Percentiles rank a stretch among this genome's conserved stretches.
phyloP scores from a whole-genome alignment of 2,329 filamentous ascomycete genomes.

The Monosporascus cannonballus region DNA sequence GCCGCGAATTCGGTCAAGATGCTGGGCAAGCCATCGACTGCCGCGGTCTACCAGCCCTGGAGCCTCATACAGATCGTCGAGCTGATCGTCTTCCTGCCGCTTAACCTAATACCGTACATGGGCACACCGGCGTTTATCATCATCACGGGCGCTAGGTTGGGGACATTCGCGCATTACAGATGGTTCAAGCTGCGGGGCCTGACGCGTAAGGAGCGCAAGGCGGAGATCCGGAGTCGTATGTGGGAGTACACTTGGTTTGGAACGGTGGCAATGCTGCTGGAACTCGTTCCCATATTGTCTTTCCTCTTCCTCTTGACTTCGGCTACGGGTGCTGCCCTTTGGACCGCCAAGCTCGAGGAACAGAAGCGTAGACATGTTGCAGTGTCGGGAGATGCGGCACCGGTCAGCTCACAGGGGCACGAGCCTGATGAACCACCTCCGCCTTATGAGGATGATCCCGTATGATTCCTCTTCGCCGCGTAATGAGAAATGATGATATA shows the following conservation, averaged over 20 bases:
- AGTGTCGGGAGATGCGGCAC: constrained; percentile 3
- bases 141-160: constrained; percentile 79
- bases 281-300: constrained; percentile 84
- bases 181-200: constrained; percentile 80
- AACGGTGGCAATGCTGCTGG: constrained; percentile 72
- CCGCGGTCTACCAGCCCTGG: constrained; percentile 80
- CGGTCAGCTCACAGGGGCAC: constrained; percentile 13
- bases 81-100: constrained; percentile 69
- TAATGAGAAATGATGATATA: background rate
- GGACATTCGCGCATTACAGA: constrained; percentile 84
- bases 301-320: constrained; percentile 92
- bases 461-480: constrained; percentile 12
- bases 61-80: constrained; percentile 86
- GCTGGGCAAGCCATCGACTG: constrained; percentile 73
- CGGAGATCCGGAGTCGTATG: constrained; percentile 58
- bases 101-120: constrained; percentile 81
- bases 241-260: constrained; percentile 96
- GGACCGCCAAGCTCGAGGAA: constrained; percentile 74
- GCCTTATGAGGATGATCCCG: constrained; percentile 32
- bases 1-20: constrained; percentile 68
- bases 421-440: constrained; percentile 28
- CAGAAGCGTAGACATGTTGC: constrained; percentile 29
- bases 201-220: constrained; percentile 65
- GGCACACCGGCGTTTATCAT: constrained; percentile 83
- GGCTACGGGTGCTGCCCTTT: constrained; percentile 77